A percentile compares a stretch with the other conserved stretches of the same genome.
Conservation (phyloP, 345 rosid genomes). For the Syzygium jambos region DNA sequence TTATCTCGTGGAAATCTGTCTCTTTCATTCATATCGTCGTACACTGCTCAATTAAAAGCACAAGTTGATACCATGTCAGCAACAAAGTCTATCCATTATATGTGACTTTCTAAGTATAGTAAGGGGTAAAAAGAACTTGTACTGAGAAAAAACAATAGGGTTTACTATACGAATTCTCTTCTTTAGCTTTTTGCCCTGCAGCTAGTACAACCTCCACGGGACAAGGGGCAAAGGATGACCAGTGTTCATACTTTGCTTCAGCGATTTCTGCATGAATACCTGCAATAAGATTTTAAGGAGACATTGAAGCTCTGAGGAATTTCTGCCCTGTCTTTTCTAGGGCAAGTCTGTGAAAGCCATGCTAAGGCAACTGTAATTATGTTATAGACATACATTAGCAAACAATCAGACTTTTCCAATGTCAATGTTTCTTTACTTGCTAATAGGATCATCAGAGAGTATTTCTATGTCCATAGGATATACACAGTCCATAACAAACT, state of each 20-base stretch:
- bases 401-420: background rate
- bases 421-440: background rate
- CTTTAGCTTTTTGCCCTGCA: slow-evolving; percentile 67
- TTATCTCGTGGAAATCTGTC: slow-evolving; percentile 25
- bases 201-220: slow-evolving; percentile 65
- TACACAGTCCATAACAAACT: background rate
- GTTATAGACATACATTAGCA: background rate
- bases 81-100: background rate
- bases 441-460: background rate
- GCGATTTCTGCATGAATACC: slow-evolving; percentile 80
- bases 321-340: background rate
- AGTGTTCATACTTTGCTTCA: slow-evolving; percentile 50
- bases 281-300: slow-evolving; percentile 16
- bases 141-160: background rate
- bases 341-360: background rate
- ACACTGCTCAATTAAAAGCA: slow-evolving; percentile 23
- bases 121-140: background rate
- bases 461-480: background rate
- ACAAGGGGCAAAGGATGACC: slow-evolving; percentile 93
- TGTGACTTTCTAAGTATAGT: background rate
- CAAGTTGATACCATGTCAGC: slow-evolving; percentile 1
- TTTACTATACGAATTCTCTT: slow-evolving; percentile 32
- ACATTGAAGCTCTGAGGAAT: background rate
- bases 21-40: slow-evolving; percentile 32
- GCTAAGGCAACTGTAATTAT: background rate